A percentile compares a stretch with the other conserved stretches of the same genome.
phyloP scores from a whole-genome alignment of 176 grass and related monocot species.

The Pontederia paniculata region DNA sequence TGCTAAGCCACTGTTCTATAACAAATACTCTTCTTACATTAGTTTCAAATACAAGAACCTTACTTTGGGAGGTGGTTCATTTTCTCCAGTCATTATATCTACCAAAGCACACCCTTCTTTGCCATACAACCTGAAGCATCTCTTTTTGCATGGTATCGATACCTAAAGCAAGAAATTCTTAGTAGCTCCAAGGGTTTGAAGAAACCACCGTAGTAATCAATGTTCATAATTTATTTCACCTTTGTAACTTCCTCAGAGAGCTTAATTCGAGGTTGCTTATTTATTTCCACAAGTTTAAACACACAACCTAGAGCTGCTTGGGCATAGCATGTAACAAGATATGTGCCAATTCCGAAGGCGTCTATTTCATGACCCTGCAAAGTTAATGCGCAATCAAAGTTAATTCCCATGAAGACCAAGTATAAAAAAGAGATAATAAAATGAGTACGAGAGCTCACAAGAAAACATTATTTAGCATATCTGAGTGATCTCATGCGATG shows the following conservation, averaged over 20 bases:
- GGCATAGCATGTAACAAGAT: conserved; percentile 92
- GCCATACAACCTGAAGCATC: conserved; percentile 75
- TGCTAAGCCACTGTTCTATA: no score
- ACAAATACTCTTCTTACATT: not conserved
- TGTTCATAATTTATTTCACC: conserved; percentile 29
- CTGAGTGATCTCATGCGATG: no score
- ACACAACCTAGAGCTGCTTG: conserved; percentile 99
- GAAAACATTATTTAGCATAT: no score
- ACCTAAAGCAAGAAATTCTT: conserved; percentile 40
- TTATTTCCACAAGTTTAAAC: conserved; percentile 99
- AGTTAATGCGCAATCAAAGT: conserved; percentile 14
- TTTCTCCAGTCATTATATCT: conserved; percentile 85
- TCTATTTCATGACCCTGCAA: conserved; percentile 94
- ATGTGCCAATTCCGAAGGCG: conserved; percentile 92
- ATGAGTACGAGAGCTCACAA: no score
- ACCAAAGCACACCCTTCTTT: conserved; percentile 93
- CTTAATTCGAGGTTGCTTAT: conserved; percentile 88
- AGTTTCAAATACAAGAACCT: conserved; percentile 2
- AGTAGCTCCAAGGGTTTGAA: conserved; percentile 4
- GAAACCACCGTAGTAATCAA: not conserved
- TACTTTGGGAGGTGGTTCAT: conserved; percentile 77
- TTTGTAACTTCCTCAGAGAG: conserved; percentile 97
- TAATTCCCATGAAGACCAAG: no score
- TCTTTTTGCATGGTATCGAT: conserved; percentile 97
- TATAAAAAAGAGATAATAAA: no score